Conservation (phyloP, 139 green algal species). For the Marvania coccoides region DNA sequence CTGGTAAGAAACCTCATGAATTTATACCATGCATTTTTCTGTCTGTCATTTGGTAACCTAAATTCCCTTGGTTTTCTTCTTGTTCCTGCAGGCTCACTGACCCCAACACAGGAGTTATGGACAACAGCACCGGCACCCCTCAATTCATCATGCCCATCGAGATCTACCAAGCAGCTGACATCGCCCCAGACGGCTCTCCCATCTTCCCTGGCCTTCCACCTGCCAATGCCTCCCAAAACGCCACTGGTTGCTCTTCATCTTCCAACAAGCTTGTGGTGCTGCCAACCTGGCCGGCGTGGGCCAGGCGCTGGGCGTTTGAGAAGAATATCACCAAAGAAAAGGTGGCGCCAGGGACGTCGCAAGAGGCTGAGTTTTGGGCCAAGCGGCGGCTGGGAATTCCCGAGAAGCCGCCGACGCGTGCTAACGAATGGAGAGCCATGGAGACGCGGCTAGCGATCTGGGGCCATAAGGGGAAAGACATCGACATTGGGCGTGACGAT, state of each 20-base stretch:
- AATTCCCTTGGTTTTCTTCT: no score
- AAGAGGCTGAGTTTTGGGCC: not conserved
- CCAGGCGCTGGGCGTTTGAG: not conserved
- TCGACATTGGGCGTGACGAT: no score
- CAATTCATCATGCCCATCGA: not conserved
- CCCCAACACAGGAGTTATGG: not conserved
- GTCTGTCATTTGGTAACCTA: no score
- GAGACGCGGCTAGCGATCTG: no score
- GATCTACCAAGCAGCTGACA: not conserved
- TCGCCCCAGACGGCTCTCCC: not conserved
- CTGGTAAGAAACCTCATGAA: no score
- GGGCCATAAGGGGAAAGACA: no score
- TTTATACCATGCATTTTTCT: no score
- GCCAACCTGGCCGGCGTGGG: not conserved
- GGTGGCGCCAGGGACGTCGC: not conserved
- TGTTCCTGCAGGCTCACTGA: constrained; percentile 1
- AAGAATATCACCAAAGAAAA: not conserved
- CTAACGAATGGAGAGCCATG: no score
- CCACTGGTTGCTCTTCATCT: not conserved
- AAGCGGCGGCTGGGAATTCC: not conserved
- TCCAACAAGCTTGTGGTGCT: not conserved
- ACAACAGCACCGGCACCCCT: not conserved
- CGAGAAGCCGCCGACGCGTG: not conserved
- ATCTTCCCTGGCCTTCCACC: not conserved
- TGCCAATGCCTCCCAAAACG: not conserved